Evolutionary conservation across 75 land plant species (phyloP), one percentile per base, ranked within the genome.

Genomic region (Isoetes taiwanensis): DNA sequence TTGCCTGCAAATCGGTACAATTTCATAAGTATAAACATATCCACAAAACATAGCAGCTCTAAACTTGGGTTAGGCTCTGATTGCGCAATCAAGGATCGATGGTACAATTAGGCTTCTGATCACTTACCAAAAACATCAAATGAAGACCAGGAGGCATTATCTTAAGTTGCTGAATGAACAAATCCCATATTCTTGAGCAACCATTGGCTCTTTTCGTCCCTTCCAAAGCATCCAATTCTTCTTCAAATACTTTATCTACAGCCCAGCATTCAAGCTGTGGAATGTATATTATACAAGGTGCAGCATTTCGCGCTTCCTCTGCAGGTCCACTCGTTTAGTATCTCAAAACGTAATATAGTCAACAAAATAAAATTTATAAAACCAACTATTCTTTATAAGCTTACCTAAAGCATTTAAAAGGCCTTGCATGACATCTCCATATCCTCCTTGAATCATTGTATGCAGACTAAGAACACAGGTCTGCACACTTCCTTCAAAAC

Each of bases 191-290:
- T 57, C 59, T 62, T 32, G 90, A 85, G n/a, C n/a, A n/a, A 46
- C 16, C 33, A 69, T 52, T 21, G 20, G 38, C 14, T n/a, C 39
- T 26, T 14, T 39, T 29, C 1, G 62, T 0, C 19, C 19, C 43
- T 30, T 41, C 32, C 34, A 54, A 55, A 23, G 14, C 40, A 41
- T 9, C 24, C 38, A 38, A 41, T 41, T 14, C 24, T 34, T 20
- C 23, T 14, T 33, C 40, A 0, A 14, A 57, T 19, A 14, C 24
- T 37, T 43, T 70, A 39, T 78, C 78, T 11, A 83, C 0, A 48
- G 94, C 94, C 97, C 97, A 91, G 52, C 74, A 57, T 54, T 86
- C 94, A 52, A 91, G 60, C 76, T 80, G 71, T 25, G 97, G 97
- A 84, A 91, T 71, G 65, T 64, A 91, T 29, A 91, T 32, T 5